Conservation (phyloP, 192 early-diverging fungal species). For the Linderina pennispora region DNA sequence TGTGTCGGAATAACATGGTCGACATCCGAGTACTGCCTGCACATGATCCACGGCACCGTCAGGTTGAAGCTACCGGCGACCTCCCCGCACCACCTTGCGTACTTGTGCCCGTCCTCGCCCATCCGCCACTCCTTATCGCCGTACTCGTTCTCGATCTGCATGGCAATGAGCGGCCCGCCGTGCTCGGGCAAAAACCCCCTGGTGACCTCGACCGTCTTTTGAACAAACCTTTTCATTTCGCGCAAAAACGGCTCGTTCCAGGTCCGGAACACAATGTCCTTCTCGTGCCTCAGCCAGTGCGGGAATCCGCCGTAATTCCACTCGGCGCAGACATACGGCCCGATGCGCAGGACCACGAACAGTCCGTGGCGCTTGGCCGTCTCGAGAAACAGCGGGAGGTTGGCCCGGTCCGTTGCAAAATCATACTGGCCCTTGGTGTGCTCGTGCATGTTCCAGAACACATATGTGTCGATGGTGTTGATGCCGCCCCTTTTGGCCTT, state of each 20-base stretch:
- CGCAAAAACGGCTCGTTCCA: constrained; percentile 43
- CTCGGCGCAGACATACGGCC: constrained; percentile 57
- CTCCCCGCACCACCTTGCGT: constrained; percentile 37
- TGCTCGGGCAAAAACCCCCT: constrained; percentile 38
- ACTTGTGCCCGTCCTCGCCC: constrained; percentile 28
- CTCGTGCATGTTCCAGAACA: constrained; percentile 66
- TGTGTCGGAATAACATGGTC: constrained; percentile 38
- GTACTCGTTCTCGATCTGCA: constrained; percentile 66
- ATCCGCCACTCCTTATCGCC: constrained; percentile 32
- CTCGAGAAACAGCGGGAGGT: constrained; percentile 50
- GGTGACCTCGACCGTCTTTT: constrained; percentile 39
- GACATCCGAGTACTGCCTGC: constrained; percentile 39
- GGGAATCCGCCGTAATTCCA: constrained; percentile 61
- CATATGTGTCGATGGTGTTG: constrained; percentile 60
- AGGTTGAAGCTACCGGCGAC: constrained; percentile 27
- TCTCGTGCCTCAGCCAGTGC: constrained; percentile 49
- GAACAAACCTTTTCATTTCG: constrained; percentile 40
- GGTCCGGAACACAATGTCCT: constrained; percentile 48
- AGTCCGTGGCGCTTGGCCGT: constrained; percentile 43
- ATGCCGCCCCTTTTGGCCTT: constrained; percentile 48
- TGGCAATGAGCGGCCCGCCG: constrained; percentile 55
- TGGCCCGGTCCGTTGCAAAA: constrained; percentile 49
- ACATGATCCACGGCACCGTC: constrained; percentile 60
- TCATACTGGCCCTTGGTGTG: constrained; percentile 46
- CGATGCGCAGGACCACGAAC: constrained; percentile 53